phyloP scores from a whole-genome alignment of 1,284 basidiomycete genomes.

The Pterulicium gracile region DNA sequence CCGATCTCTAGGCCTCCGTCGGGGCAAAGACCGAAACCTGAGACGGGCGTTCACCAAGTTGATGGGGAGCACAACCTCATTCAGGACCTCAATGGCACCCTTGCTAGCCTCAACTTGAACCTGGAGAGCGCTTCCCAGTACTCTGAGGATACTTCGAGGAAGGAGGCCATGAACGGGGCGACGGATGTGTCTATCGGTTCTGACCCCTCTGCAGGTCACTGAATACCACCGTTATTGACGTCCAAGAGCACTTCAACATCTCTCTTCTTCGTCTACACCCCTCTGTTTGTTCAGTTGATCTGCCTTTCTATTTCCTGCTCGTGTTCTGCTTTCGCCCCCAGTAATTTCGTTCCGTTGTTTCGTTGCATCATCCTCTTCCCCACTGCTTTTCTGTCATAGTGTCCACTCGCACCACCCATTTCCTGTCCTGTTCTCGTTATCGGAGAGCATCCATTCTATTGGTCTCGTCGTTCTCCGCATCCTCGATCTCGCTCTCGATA shows the following conservation, averaged over 20 bases:
- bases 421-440: not conserved
- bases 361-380: not conserved
- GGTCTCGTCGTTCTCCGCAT: too few species aligned
- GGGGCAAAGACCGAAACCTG: conserved; percentile 23
- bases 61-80: conserved; percentile 27
- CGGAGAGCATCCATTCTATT: conserved; percentile 1
- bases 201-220: too few species aligned
- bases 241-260: too few species aligned
- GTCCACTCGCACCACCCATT: too few species aligned
- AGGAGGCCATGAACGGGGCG: not conserved
- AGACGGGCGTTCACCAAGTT: conserved; percentile 25
- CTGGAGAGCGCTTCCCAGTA: conserved; percentile 9
- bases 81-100: conserved; percentile 64
- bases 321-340: too few species aligned
- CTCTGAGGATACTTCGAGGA: not conserved
- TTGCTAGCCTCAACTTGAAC: conserved; percentile 50
- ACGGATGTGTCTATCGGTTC: too few species aligned
- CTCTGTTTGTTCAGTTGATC: too few species aligned
- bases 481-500: not conserved
- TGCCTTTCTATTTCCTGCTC: not conserved
- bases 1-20: conserved; percentile 41
- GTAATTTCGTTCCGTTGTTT: too few species aligned
- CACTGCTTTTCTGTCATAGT: not conserved
- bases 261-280: too few species aligned
- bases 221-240: too few species aligned